Evolutionary conservation across 805 yeast species (phyloP), one percentile per base, ranked within the genome.

Genomic region (Hanseniaspora osmophila): DNA sequence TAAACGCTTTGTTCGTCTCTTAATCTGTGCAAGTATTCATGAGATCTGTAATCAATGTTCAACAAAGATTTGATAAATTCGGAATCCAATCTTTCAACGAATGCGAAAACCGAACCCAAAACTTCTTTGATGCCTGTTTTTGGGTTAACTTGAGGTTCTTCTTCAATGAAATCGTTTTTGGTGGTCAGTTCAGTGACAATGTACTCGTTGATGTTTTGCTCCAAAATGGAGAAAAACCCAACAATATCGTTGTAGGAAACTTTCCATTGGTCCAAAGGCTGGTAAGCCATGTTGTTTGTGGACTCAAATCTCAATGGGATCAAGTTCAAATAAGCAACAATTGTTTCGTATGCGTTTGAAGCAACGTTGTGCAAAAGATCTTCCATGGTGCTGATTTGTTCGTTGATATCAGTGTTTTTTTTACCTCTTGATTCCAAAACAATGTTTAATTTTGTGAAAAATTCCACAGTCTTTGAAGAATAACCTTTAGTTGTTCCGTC

Each of bases 381-480:
- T 66, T 84, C 95, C 58, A 92, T 70, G 40, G 73, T 69, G 46
- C 68, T 66, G 52, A 87, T 76, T 64, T 90, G 95, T 63, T 84
- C 94, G 51, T 61, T 63, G 51, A 80, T 77, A 63, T 90, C 95
- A 51, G 86, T 82, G 62, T 85, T 87, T 71, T 85, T 90, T 72
- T 88, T 88, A 70, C 98, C 98, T 68, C 98, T 80, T 43, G 87
- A 73, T 64, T 92, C 97, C 49, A 83, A 68, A 47, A 92, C 78
- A 45, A 77, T 64, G 61, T 80, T 75, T 61, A 92, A 71, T 33
- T 83, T 76, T 47, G 78, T 69, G 69, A 88, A 86, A 47, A 87
- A 78, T 37, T 58, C 58, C 15, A 60, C 54, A 45, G 54, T 49
- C 51, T 50, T 55, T 41, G 33, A 51, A 15, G 48, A 44, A 18